A percentile compares a stretch with the other conserved stretches of the same genome.
phyloP scores from a whole-genome alignment of 202 grass and related monocot species.

The Musa balbisiana region DNA sequence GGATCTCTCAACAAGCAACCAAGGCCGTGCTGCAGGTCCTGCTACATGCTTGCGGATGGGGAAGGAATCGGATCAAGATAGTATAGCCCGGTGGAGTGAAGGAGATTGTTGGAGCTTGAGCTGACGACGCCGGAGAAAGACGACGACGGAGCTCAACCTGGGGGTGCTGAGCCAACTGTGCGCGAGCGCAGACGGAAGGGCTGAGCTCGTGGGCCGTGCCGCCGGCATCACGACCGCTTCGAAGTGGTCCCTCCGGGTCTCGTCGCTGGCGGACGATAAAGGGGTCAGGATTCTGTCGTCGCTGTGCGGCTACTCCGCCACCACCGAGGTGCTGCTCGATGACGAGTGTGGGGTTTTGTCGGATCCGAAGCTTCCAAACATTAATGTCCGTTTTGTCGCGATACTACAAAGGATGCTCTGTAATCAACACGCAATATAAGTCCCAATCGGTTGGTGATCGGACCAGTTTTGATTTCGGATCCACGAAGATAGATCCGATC shows the following conservation, averaged over 20 bases:
- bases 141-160: constrained; percentile 38
- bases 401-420: too few species aligned
- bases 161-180: constrained; percentile 39
- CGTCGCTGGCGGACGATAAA: constrained; percentile 30
- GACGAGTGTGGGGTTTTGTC: constrained; percentile 28
- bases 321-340: constrained; percentile 37
- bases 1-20: constrained; percentile 21
- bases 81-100: constrained; percentile 36
- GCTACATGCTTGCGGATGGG: constrained; percentile 24
- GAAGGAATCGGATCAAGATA: constrained; percentile 27
- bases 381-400: too few species aligned
- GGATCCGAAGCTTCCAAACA: too few species aligned
- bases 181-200: constrained; percentile 42
- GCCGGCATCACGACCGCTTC: constrained; percentile 47
- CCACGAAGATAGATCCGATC: too few species aligned
- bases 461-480: too few species aligned
- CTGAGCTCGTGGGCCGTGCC: constrained; percentile 38
- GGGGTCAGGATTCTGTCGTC: constrained; percentile 37
- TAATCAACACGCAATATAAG: too few species aligned
- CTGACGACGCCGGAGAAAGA: constrained; percentile 21
- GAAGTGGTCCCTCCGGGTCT: constrained; percentile 38
- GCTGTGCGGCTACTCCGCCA: constrained; percentile 24
- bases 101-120: constrained; percentile 48
- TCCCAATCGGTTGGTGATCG: too few species aligned
- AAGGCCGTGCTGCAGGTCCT: constrained; percentile 28